These are phyloP conservation scores for Candida sp. DNA, from an alignment of 1,139 yeast genomes.

Conservation along the genomic window DNA sequence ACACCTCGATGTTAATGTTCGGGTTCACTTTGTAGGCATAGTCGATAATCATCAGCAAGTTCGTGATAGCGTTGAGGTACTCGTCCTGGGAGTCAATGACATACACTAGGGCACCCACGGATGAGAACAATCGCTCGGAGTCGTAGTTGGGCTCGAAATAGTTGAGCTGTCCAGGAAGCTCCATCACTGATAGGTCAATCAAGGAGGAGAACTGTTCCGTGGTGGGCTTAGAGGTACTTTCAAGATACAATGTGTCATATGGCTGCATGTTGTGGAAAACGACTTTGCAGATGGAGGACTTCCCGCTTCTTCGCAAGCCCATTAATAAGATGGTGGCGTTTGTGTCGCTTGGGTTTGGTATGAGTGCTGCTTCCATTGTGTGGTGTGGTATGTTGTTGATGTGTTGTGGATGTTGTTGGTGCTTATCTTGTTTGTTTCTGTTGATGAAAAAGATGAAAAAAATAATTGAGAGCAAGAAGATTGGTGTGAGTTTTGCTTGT, in stretches of 20 bases:
- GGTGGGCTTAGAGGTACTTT: constrained; percentile 89
- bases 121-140: constrained; percentile 73
- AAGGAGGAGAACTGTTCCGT: constrained; percentile 78
- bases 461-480: background rate
- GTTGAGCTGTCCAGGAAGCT: constrained; percentile 93
- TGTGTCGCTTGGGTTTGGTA: constrained; percentile 40
- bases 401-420: background rate
- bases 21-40: constrained; percentile 90
- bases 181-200: constrained; percentile 92
- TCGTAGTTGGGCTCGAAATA: constrained; percentile 87
- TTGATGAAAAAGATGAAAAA: background rate
- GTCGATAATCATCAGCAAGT: constrained; percentile 86
- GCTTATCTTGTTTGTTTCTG: no score
- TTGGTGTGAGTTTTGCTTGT: background rate
- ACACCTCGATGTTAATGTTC: constrained; percentile 83
- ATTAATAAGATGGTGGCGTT: constrained; percentile 78
- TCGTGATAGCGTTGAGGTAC: constrained; percentile 88
- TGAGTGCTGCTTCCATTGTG: constrained; percentile 32
- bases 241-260: constrained; percentile 86
- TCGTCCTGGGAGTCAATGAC: constrained; percentile 97
- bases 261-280: constrained; percentile 98
- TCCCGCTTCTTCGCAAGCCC: constrained; percentile 87
- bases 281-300: constrained; percentile 92
- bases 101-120: constrained; percentile 92
- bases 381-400: background rate